Conservation (phyloP, 1,139 yeast genomes). For the Wickerhamiella infanticola region DNA sequence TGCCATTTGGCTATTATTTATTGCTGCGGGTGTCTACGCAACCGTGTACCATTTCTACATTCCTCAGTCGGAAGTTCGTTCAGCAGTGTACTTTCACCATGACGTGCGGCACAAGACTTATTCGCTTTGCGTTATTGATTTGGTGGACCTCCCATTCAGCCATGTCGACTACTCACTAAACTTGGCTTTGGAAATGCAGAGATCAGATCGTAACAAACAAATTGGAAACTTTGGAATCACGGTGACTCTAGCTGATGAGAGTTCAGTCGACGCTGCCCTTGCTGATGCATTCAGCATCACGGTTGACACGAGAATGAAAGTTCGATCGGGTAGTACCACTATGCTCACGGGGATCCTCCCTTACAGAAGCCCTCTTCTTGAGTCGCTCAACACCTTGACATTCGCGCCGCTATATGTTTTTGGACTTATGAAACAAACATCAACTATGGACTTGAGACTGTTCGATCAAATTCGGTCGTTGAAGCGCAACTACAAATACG, state of each 20-base stretch:
- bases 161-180: conserved; percentile 18
- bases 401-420: conserved; percentile 20
- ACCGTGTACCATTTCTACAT: neutral
- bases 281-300: too few relatives aligned
- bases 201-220: conserved; percentile 18
- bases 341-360: conserved; percentile 19
- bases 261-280: too few relatives aligned
- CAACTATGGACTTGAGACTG: conserved; percentile 9
- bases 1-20: neutral
- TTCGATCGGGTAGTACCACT: too few relatives aligned
- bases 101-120: conserved; percentile 4
- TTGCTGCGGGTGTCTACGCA: neutral
- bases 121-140: neutral
- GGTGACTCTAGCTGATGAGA: neutral
- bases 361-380: conserved; percentile 17
- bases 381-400: conserved; percentile 18
- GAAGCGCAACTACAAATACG: conserved; percentile 8
- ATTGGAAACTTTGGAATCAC: conserved; percentile 24
- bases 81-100: conserved; percentile 1
- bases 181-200: conserved; percentile 21
- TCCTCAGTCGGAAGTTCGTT: conserved; percentile 2
- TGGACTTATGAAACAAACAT: conserved; percentile 16
- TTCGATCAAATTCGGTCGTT: conserved; percentile 9
- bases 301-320: too few relatives aligned
- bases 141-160: conserved; percentile 2